Conservation (phyloP, 1,284 basidiomycete genomes). For the Ustilago bromivora region DNA sequence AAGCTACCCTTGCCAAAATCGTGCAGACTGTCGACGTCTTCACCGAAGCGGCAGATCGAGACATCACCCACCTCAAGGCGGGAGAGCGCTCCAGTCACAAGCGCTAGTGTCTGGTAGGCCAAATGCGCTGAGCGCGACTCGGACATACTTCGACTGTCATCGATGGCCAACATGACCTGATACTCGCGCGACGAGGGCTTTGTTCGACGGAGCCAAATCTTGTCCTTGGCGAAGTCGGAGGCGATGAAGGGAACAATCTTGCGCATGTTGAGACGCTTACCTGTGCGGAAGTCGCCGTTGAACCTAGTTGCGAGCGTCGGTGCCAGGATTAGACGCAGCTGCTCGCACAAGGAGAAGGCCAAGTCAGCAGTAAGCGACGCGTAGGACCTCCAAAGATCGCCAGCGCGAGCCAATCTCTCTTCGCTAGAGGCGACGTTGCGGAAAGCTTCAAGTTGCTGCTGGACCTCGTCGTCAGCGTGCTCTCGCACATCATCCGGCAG, state of each 20-base stretch:
- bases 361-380: slow-evolving; percentile 89
- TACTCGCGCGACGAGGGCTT: slow-evolving; percentile 94
- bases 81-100: slow-evolving; percentile 89
- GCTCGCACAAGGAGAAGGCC: slow-evolving; percentile 83
- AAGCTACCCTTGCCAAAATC: slow-evolving; percentile 74
- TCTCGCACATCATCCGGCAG: slow-evolving; percentile 58
- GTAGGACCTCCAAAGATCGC: slow-evolving; percentile 90
- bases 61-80: slow-evolving; percentile 95
- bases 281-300: slow-evolving; percentile 96
- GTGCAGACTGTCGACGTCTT: slow-evolving; percentile 87
- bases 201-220: slow-evolving; percentile 97
- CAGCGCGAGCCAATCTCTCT: slow-evolving; percentile 75
- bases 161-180: slow-evolving; percentile 92
- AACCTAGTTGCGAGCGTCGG: slow-evolving; percentile 94
- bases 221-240: slow-evolving; percentile 98
- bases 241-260: slow-evolving; percentile 99
- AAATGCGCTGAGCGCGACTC: slow-evolving; percentile 92
- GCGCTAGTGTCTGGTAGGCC: slow-evolving; percentile 91
- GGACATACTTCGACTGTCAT: slow-evolving; percentile 97
- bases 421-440: slow-evolving; percentile 76
- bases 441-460: slow-evolving; percentile 71
- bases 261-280: slow-evolving; percentile 98
- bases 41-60: slow-evolving; percentile 90
- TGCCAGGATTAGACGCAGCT: slow-evolving; percentile 94
- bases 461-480: slow-evolving; percentile 63